phyloP scores from a whole-genome alignment of 2,329 filamentous ascomycete genomes.

The Penicillium corylophilum region DNA sequence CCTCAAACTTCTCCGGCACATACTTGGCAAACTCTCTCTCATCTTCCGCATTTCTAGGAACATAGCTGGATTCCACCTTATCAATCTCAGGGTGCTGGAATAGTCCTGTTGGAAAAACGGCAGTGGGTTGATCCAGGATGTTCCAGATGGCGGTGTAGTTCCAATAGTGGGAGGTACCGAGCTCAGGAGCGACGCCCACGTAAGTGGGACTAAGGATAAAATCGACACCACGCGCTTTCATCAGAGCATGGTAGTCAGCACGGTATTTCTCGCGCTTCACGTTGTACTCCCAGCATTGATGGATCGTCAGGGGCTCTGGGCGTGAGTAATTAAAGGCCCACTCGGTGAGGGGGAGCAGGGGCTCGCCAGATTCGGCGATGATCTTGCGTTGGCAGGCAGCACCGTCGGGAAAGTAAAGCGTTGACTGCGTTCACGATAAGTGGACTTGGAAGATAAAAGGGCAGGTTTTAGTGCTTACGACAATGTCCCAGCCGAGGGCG shows the following conservation, averaged over 20 bases:
- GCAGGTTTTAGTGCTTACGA: conserved; percentile 9
- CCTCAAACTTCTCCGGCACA: neutral
- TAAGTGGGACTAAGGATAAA: neutral
- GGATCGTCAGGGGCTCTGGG: conserved; percentile 4
- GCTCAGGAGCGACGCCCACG: neutral
- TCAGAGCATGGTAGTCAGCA: neutral
- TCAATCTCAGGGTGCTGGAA: neutral
- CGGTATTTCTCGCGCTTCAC: neutral
- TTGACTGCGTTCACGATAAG: conserved; percentile 6
- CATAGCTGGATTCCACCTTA: neutral
- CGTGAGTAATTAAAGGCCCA: conserved; percentile 19
- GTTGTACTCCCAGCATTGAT: conserved; percentile 20
- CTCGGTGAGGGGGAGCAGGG: conserved; percentile 28
- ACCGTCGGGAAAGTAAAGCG: conserved; percentile 46
- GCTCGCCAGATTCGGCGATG: conserved; percentile 32
- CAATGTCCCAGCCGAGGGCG: conserved; percentile 20
- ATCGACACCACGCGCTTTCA: neutral
- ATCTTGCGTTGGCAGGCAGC: conserved; percentile 23
- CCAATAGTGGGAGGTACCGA: conserved; percentile 20
- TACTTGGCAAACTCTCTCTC: neutral
- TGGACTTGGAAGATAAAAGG: neutral
- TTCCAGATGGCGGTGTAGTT: conserved; percentile 36
- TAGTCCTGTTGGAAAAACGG: conserved; percentile 28
- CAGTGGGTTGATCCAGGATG: conserved; percentile 30
- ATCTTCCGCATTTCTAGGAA: neutral